Conservation (phyloP, 768 basidiomycete genomes). For the Leucosporidium yakuticum region DNA sequence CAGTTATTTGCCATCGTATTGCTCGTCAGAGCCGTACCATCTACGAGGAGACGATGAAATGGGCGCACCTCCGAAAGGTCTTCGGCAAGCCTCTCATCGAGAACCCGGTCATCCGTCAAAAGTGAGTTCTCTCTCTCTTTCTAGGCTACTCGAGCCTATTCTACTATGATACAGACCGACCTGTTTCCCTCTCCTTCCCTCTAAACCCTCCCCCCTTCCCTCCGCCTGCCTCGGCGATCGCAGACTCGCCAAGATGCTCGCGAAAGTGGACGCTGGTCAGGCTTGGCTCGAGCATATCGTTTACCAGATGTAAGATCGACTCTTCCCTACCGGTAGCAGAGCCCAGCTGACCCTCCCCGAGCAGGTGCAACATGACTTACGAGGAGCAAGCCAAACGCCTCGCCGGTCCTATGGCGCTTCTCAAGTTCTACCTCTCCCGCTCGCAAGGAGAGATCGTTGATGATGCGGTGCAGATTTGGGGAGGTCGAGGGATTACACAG, state of each 20-base stretch:
- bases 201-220: neutral
- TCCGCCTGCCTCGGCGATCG: no score
- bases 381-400: constrained; percentile 12
- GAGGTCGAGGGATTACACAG: constrained; percentile 73
- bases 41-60: constrained; percentile 49
- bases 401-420: constrained; percentile 17
- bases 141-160: no score
- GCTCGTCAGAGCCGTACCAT: constrained; percentile 19
- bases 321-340: neutral
- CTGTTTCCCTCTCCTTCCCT: neutral
- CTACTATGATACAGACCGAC: neutral
- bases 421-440: constrained; percentile 20
- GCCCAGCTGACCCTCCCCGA: neutral
- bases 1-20: constrained; percentile 67
- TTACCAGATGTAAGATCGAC: constrained; percentile 50
- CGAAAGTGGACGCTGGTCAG: constrained; percentile 71
- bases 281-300: constrained; percentile 83
- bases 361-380: constrained; percentile 20
- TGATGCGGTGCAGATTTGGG: constrained; percentile 76
- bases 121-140: constrained; percentile 43
- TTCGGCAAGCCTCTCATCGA: constrained; percentile 79
- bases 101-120: constrained; percentile 76
- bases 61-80: constrained; percentile 81
- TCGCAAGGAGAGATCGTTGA: constrained; percentile 30
- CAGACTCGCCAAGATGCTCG: constrained; percentile 74